These are phyloP conservation scores for Phytophthora macrochlamydospora DNA, from an alignment of 352 stramenopile genomes.

Conservation along the genomic window DNA sequence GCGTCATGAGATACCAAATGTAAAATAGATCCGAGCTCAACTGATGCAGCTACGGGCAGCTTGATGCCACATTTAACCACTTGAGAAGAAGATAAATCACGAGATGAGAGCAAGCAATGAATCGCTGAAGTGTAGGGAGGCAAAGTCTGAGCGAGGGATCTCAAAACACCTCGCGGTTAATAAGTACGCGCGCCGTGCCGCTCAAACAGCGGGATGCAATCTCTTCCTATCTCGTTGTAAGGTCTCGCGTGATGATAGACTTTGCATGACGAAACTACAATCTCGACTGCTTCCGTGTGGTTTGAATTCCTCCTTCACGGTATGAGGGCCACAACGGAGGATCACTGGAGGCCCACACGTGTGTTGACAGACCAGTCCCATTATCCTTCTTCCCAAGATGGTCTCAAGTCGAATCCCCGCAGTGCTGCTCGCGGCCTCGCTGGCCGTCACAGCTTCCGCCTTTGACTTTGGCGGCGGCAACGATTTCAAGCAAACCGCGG, in stretches of 20 bases:
- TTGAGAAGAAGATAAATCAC: not conserved
- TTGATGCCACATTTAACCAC: no score
- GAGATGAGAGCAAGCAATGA: not conserved
- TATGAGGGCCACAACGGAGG: no score
- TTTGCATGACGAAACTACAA: slow-evolving; percentile 1
- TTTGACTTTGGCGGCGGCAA: not conserved
- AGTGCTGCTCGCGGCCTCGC: not conserved
- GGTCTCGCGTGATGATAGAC: not conserved
- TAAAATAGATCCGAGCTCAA: not conserved
- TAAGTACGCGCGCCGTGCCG: not conserved
- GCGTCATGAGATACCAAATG: not conserved
- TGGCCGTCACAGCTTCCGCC: not conserved
- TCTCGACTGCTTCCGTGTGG: not conserved
- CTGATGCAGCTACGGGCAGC: no score
- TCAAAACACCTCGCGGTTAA: not conserved
- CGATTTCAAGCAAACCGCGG: not conserved
- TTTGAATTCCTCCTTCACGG: not conserved
- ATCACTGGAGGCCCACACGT: not conserved
- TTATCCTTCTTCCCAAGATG: not conserved
- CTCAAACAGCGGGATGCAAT: not conserved
- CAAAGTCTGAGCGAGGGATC: no score
- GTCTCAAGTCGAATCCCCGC: not conserved
- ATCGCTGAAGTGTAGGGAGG: no score
- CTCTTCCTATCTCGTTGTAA: not conserved
- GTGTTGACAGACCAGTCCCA: not conserved